Evolutionary conservation across 2,329 filamentous ascomycete species (phyloP).

Genomic region (Penicillium sp.): DNA sequence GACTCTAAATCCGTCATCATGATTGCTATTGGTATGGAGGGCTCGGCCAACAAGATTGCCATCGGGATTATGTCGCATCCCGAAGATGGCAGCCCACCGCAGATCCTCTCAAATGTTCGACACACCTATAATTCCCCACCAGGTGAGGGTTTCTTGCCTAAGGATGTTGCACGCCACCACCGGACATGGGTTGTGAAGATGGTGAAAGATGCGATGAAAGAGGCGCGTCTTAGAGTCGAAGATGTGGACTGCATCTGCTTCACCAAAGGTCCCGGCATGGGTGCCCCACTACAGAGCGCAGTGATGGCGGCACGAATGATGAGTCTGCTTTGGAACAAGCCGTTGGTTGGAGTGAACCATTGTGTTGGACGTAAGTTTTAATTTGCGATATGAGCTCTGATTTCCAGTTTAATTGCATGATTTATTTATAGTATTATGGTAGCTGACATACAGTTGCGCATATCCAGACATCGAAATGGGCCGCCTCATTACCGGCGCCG

Average conservation of each 20-base stretch:
- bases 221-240: conserved; percentile 60
- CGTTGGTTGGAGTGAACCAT: conserved; percentile 95
- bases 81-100: conserved; percentile 55
- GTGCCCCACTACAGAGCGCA: conserved; percentile 82
- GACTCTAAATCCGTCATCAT: conserved; percentile 38
- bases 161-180: conserved; percentile 94
- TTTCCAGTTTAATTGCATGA: neutral
- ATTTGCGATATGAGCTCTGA: neutral
- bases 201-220: conserved; percentile 74
- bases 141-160: conserved; percentile 91
- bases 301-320: conserved; percentile 83
- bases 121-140: conserved; percentile 92
- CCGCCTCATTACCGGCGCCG: conserved; percentile 82
- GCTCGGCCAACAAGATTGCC: conserved; percentile 96
- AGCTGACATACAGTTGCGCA: neutral
- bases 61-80: conserved; percentile 85
- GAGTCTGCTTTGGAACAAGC: conserved; percentile 78
- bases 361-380: conserved; percentile 74
- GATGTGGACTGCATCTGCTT: conserved; percentile 94
- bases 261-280: conserved; percentile 95
- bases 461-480: conserved; percentile 89
- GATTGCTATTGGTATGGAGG: conserved; percentile 77
- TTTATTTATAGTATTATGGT: neutral
- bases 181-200: conserved; percentile 78
- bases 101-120: conserved; percentile 87